Conservation (phyloP, 768 basidiomycete genomes). For the Mycena maculata region DNA sequence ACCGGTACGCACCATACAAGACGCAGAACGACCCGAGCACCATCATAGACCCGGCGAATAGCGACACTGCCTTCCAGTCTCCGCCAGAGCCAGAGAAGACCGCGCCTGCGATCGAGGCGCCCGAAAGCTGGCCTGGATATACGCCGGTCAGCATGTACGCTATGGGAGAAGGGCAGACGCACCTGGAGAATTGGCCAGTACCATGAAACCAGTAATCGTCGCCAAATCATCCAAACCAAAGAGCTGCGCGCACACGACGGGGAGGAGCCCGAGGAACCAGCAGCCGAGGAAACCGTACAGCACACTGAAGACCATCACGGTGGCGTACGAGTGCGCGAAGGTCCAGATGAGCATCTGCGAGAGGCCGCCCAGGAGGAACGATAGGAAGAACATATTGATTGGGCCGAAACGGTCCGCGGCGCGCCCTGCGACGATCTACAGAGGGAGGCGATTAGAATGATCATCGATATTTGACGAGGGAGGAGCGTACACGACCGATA, state of each 20-base stretch:
- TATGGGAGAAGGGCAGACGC: neutral
- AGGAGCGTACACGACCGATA: constrained; percentile 35
- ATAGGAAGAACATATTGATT: constrained; percentile 52
- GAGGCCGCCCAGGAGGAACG: constrained; percentile 48
- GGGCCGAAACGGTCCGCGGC: constrained; percentile 53
- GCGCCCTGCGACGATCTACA: constrained; percentile 48
- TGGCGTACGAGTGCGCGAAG: constrained; percentile 45
- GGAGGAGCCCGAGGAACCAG: constrained; percentile 47
- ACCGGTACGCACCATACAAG: constrained; percentile 42
- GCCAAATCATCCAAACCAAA: constrained; percentile 40
- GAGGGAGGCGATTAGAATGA: neutral
- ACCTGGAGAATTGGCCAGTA: constrained; percentile 39
- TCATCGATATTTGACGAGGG: neutral
- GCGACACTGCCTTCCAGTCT: constrained; percentile 46
- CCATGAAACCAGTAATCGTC: constrained; percentile 41
- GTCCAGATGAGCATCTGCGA: constrained; percentile 54
- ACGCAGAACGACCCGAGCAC: constrained; percentile 43
- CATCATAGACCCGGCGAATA: constrained; percentile 44
- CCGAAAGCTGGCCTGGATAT: constrained; percentile 45
- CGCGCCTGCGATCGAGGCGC: constrained; percentile 46
- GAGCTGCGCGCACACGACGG: constrained; percentile 45
- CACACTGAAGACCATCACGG: constrained; percentile 46
- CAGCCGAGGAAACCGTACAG: constrained; percentile 50
- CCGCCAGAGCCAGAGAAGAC: constrained; percentile 44
- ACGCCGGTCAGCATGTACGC: neutral